phyloP scores from a whole-genome alignment of 2,329 filamentous ascomycete genomes.

The Penicillium corylophilum region DNA sequence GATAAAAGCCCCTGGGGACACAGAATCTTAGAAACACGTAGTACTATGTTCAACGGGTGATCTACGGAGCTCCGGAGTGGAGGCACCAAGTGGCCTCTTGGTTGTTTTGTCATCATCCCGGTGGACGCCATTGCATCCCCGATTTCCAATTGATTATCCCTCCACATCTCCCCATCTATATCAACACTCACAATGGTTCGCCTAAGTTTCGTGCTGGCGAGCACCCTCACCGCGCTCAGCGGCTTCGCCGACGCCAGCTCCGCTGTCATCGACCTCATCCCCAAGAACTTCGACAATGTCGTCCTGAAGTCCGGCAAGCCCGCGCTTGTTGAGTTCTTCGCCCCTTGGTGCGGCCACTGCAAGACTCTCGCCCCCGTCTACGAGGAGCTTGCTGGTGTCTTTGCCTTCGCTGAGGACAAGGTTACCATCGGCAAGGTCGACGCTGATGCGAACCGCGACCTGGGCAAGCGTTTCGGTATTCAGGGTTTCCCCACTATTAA shows the following conservation, averaged over 20 bases:
- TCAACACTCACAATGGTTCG: slow-evolving; percentile 43
- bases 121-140: background rate
- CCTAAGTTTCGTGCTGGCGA: slow-evolving; percentile 47
- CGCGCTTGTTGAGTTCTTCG: slow-evolving; percentile 96
- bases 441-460: slow-evolving; percentile 79
- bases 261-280: slow-evolving; percentile 84
- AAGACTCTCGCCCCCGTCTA: slow-evolving; percentile 94
- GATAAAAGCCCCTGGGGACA: background rate
- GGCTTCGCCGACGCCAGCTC: slow-evolving; percentile 67
- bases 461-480: slow-evolving; percentile 83
- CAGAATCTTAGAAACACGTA: background rate
- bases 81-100: slow-evolving; percentile 38
- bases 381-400: slow-evolving; percentile 78
- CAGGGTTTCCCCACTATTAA: slow-evolving; percentile 97
- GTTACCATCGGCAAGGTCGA: slow-evolving; percentile 95
- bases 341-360: slow-evolving; percentile 99
- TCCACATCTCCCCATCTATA: background rate
- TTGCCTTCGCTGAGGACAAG: slow-evolving; percentile 70
- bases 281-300: slow-evolving; percentile 86
- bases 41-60: slow-evolving; percentile 1
- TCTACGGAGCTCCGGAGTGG: slow-evolving; percentile 18
- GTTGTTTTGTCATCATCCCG: slow-evolving; percentile 25
- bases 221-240: slow-evolving; percentile 47
- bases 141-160: background rate
- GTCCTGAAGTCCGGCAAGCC: slow-evolving; percentile 91